Evolutionary conservation across 441 rosid genomes (phyloP).

Genomic region (Adansonia rubrostipa): DNA sequence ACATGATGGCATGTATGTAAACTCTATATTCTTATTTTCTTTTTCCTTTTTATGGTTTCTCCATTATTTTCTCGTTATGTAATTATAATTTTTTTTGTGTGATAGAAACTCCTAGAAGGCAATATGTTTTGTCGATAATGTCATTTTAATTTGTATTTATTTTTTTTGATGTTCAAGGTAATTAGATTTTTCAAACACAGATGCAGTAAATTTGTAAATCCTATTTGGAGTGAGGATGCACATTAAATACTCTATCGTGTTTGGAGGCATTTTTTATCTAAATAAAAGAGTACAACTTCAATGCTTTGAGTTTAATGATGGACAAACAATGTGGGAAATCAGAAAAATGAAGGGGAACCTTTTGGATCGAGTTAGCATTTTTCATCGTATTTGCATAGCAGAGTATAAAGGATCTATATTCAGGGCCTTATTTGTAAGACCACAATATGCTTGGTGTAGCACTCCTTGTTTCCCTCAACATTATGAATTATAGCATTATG

Average conservation of each 20-base stretch:
- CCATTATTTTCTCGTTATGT: neutral
- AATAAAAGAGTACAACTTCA: neutral
- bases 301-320: neutral
- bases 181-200: neutral
- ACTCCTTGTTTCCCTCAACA: neutral
- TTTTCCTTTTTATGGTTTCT: neutral
- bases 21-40: conserved; percentile 17
- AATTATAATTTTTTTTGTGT: neutral
- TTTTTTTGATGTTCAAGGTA: conserved; percentile 1
- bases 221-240: neutral
- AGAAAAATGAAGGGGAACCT: neutral
- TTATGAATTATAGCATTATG: neutral
- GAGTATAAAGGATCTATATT: neutral
- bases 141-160: neutral
- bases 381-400: neutral
- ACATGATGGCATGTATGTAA: conserved; percentile 88
- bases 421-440: neutral
- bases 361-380: conserved; percentile 2
- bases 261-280: conserved; percentile 1
- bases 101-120: neutral
- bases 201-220: neutral
- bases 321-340: neutral
- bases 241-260: neutral
- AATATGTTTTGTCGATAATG: neutral
- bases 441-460: neutral